Evolutionary conservation across 179 eudicot species (phyloP).

Genomic region (Patellifolia procumbens): DNA sequence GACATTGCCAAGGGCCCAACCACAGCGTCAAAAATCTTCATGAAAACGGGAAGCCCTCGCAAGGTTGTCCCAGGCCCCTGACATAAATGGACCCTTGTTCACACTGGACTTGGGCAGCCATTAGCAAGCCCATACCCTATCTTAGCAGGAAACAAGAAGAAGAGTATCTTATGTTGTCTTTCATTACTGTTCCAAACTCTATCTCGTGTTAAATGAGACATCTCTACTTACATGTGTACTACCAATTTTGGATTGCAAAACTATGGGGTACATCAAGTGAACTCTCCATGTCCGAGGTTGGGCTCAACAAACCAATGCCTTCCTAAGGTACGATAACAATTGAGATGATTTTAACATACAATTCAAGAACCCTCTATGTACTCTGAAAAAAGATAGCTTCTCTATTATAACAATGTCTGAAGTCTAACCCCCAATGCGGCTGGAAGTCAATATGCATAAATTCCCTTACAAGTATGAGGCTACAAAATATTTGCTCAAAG

Average conservation of each 20-base stretch:
- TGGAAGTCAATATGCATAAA: not conserved
- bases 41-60: not conserved
- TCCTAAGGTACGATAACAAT: not conserved
- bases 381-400: too few relatives aligned
- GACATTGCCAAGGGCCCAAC: not conserved
- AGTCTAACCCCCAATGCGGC: not conserved
- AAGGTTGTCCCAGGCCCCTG: not conserved
- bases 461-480: too few relatives aligned
- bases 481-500: too few relatives aligned
- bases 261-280: not conserved
- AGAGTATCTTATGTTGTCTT: not conserved
- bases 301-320: too few relatives aligned
- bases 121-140: not conserved
- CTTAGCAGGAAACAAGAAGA: not conserved
- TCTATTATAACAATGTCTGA: too few relatives aligned
- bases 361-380: not conserved
- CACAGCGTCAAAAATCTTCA: too few relatives aligned
- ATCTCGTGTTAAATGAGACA: not conserved
- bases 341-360: not conserved
- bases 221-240: not conserved
- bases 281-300: not conserved
- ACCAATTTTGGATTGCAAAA: not conserved
- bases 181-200: not conserved
- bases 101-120: not conserved
- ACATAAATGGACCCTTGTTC: not conserved